Percentiles rank a stretch among this genome's conserved stretches.
These are phyloP conservation scores for Lentinula lateritia DNA, from an alignment of 768 basidiomycete species.

Conservation along the genomic window DNA sequence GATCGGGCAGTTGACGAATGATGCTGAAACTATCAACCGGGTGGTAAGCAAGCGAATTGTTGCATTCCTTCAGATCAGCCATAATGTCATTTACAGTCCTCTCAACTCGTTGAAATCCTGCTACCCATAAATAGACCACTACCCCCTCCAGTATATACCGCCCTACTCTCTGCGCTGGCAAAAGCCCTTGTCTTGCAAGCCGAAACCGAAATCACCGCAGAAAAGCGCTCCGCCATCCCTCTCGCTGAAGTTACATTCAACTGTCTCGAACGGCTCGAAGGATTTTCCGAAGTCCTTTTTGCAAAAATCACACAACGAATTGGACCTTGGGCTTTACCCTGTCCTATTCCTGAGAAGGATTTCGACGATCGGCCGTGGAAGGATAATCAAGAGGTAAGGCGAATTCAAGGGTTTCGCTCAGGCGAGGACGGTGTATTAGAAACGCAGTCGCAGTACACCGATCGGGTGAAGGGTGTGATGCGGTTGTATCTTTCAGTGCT, in stretches of 20 bases:
- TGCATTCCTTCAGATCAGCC: background rate
- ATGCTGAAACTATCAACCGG: conserved; percentile 48
- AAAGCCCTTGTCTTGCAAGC: conserved; percentile 89
- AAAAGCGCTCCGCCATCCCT: conserved; percentile 79
- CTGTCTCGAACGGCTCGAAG: conserved; percentile 51
- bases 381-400: conserved; percentile 31
- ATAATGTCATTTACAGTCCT: conserved; percentile 22
- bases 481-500: conserved; percentile 83
- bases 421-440: conserved; percentile 40
- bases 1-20: conserved; percentile 83
- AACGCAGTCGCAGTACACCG: conserved; percentile 51
- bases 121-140: conserved; percentile 24
- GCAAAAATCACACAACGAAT: conserved; percentile 81
- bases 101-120: conserved; percentile 31
- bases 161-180: conserved; percentile 80
- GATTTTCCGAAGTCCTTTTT: conserved; percentile 75
- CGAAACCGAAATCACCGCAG: conserved; percentile 88
- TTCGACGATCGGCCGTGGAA: conserved; percentile 44
- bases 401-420: conserved; percentile 53
- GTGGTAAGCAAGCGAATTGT: conserved; percentile 44
- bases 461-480: conserved; percentile 72
- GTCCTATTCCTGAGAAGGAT: conserved; percentile 48
- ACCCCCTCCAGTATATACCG: conserved; percentile 51
- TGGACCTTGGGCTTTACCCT: conserved; percentile 84
- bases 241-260: conserved; percentile 73